These are phyloP conservation scores for Pouteria glomerata DNA, from an alignment of 148 eudicot genomes.

Conservation along the genomic window DNA sequence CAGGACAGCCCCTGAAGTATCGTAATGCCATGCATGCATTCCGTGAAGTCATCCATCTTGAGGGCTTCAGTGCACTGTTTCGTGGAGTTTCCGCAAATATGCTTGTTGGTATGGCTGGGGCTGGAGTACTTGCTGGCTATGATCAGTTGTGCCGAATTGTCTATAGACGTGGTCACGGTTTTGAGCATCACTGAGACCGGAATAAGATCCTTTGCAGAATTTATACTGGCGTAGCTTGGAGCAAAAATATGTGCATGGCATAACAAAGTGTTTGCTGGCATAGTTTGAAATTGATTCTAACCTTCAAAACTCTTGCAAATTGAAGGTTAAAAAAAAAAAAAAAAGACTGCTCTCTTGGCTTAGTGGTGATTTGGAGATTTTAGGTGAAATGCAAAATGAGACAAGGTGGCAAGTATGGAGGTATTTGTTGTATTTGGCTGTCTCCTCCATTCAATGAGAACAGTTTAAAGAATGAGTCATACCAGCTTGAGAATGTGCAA, in stretches of 20 bases:
- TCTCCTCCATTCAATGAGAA: background rate
- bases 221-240: slow-evolving; percentile 18
- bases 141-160: slow-evolving; percentile 63
- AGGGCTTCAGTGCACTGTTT: slow-evolving; percentile 67
- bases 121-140: slow-evolving; percentile 92
- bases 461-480: background rate
- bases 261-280: background rate
- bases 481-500: background rate
- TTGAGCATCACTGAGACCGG: slow-evolving; percentile 36
- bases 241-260: background rate
- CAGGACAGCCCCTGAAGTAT: slow-evolving; percentile 74
- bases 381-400: background rate
- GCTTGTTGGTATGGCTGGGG: slow-evolving; percentile 91
- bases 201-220: slow-evolving; percentile 10
- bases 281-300: background rate
- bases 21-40: slow-evolving; percentile 60
- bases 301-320: background rate
- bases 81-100: slow-evolving; percentile 87
- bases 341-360: background rate
- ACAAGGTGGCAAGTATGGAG: background rate
- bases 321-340: background rate
- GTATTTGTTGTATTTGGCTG: background rate
- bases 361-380: background rate
- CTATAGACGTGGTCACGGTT: slow-evolving; percentile 32
- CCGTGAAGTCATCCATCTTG: slow-evolving; percentile 55